These are phyloP conservation scores for Trichosporon ovoides DNA, from an alignment of 1,284 basidiomycete species.

Conservation along the genomic window DNA sequence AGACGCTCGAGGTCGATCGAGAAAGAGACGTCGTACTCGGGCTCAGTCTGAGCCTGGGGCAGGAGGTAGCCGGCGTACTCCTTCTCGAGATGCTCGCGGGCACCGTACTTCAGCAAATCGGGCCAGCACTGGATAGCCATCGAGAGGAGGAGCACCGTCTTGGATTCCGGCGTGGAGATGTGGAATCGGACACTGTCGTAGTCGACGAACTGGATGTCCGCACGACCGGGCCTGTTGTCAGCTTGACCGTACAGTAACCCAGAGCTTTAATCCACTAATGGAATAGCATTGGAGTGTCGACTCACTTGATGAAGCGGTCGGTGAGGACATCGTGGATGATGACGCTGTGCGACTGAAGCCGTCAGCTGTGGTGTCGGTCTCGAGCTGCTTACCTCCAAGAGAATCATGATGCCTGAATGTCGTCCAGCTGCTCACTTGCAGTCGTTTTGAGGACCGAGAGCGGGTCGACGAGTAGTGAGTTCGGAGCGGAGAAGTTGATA, in stretches of 20 bases:
- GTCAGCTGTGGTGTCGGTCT: constrained; percentile 1
- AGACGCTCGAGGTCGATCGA: constrained; percentile 79
- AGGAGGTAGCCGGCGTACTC: constrained; percentile 71
- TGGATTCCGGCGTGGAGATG: constrained; percentile 77
- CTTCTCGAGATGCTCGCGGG: constrained; percentile 68
- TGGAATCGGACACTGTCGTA: constrained; percentile 96
- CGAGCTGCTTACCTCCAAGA: constrained; percentile 58
- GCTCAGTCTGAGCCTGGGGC: constrained; percentile 54
- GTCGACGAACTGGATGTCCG: constrained; percentile 95
- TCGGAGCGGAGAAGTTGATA: background rate
- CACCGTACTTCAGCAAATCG: constrained; percentile 84
- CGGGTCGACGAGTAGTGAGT: background rate
- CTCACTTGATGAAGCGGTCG: constrained; percentile 84
- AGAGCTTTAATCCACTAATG: background rate
- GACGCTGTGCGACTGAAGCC: constrained; percentile 74
- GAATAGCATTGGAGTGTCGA: constrained; percentile 11
- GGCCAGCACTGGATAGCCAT: constrained; percentile 98
- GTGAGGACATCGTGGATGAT: constrained; percentile 86
- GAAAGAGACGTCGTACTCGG: constrained; percentile 85
- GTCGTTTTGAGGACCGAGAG: background rate
- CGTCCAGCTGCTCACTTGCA: background rate
- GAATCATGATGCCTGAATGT: constrained; percentile 56
- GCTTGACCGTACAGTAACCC: too few species aligned
- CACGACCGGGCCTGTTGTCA: constrained; percentile 65
- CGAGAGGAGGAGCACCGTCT: constrained; percentile 72